phyloP scores from a whole-genome alignment of 2,329 filamentous ascomycete genomes.

The Diplocarpon mali region DNA sequence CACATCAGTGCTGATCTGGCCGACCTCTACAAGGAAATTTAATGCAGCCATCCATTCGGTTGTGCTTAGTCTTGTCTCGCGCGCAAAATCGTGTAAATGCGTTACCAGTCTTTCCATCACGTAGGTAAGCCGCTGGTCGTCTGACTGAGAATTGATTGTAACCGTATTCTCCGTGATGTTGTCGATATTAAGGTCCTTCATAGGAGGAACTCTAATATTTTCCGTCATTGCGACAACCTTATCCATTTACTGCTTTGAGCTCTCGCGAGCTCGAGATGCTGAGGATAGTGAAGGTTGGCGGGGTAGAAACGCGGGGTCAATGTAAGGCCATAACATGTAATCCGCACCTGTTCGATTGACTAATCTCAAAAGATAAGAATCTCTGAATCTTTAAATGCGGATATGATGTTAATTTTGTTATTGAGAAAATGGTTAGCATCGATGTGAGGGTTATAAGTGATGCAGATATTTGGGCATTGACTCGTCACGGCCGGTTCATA shows the following conservation, averaged over 20 bases:
- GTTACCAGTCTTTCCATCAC: conserved; percentile 62
- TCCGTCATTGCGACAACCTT: conserved; percentile 13
- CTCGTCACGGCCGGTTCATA: no score
- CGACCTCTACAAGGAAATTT: conserved; percentile 59
- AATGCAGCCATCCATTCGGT: conserved; percentile 70
- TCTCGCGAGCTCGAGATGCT: no score
- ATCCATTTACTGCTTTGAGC: neutral
- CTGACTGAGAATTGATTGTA: conserved; percentile 61
- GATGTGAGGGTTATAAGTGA: no score
- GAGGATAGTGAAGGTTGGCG: no score
- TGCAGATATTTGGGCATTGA: no score
- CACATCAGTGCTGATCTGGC: conserved; percentile 63
- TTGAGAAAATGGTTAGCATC: no score
- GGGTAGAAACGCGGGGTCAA: no score
- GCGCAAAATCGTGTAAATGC: conserved; percentile 72
- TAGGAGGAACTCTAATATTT: conserved; percentile 30
- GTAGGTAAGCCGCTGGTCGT: conserved; percentile 56
- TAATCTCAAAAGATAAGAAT: no score
- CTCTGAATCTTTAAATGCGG: no score
- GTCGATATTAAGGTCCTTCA: conserved; percentile 64
- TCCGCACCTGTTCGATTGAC: no score
- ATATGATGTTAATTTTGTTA: no score
- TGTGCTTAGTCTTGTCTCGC: conserved; percentile 65
- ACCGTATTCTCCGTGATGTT: conserved; percentile 72
- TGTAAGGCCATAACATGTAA: no score